Conservation (phyloP, 345 rosid genomes). For the Isatis tinctoria region DNA sequence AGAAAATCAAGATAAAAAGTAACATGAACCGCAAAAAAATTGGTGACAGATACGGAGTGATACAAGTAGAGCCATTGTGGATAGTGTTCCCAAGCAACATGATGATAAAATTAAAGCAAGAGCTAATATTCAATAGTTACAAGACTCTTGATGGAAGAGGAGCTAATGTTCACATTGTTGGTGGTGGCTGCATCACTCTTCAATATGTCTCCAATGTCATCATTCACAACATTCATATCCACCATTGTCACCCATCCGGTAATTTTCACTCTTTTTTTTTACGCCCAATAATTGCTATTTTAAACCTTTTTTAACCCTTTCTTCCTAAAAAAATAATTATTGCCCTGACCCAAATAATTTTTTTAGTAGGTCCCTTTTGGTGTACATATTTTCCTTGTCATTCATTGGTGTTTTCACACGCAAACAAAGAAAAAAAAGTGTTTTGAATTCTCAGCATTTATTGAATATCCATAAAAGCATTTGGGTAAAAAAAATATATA, state of each 20-base stretch:
- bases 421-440: neutral
- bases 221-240: constrained; percentile 86
- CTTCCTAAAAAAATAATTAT: neutral
- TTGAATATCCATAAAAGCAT: constrained; percentile 3
- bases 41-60: constrained; percentile 70
- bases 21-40: neutral
- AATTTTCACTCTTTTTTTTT: neutral
- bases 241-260: constrained; percentile 86
- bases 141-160: constrained; percentile 97
- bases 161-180: constrained; percentile 82
- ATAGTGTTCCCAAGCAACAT: constrained; percentile 87
- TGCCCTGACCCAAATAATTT: constrained; percentile 5
- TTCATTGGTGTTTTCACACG: constrained; percentile 29
- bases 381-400: constrained; percentile 20
- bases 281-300: neutral
- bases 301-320: neutral
- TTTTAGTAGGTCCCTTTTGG: constrained; percentile 23
- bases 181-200: constrained; percentile 95
- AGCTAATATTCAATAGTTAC: constrained; percentile 88
- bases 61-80: constrained; percentile 85
- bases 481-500: neutral
- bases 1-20: neutral
- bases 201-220: constrained; percentile 86
- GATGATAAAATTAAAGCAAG: constrained; percentile 76
- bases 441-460: constrained; percentile 1